Evolutionary conservation across 1,284 basidiomycete species (phyloP).

Genomic region (Cryptococcus amylolentus): DNA sequence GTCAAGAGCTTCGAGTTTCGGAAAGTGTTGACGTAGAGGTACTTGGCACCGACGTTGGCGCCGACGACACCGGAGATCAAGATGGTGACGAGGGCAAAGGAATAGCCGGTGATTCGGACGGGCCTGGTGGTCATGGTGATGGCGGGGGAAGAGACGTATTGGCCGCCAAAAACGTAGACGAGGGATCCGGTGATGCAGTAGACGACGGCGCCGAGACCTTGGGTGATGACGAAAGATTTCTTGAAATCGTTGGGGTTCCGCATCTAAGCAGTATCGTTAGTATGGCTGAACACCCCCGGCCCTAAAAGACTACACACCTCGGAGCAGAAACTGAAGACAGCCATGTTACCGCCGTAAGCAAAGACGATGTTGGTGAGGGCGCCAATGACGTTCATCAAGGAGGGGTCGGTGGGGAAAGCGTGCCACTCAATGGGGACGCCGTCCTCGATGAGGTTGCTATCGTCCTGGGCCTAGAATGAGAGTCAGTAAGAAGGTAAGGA

Average conservation of each 20-base stretch:
- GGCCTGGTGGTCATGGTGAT: slow-evolving; percentile 37
- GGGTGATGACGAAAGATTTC: slow-evolving; percentile 41
- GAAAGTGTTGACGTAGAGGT: slow-evolving; percentile 35
- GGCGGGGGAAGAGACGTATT: slow-evolving; percentile 39
- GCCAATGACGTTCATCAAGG: slow-evolving; percentile 34
- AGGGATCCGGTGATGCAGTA: slow-evolving; percentile 38
- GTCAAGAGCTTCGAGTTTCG: slow-evolving; percentile 36
- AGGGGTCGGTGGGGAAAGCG: slow-evolving; percentile 29
- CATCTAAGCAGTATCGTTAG: slow-evolving; percentile 22
- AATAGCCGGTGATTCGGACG: slow-evolving; percentile 35
- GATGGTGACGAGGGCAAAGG: slow-evolving; percentile 40
- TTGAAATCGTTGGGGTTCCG: slow-evolving; percentile 41
- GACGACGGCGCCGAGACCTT: slow-evolving; percentile 24
- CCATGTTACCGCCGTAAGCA: slow-evolving; percentile 43
- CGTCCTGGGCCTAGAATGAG: slow-evolving; percentile 17
- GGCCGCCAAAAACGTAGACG: slow-evolving; percentile 41
- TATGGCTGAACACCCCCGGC: neutral
- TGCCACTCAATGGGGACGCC: slow-evolving; percentile 32
- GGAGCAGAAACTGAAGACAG: slow-evolving; percentile 39
- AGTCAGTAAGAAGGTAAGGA: neutral
- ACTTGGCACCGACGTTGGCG: slow-evolving; percentile 43
- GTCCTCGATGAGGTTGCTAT: slow-evolving; percentile 20
- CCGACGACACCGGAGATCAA: slow-evolving; percentile 43
- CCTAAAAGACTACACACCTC: slow-evolving; percentile 13
- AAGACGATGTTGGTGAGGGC: slow-evolving; percentile 42